Evolutionary conservation across 2,329 filamentous ascomycete genomes (phyloP).

Genomic region (Calonectria hawksworthii): DNA sequence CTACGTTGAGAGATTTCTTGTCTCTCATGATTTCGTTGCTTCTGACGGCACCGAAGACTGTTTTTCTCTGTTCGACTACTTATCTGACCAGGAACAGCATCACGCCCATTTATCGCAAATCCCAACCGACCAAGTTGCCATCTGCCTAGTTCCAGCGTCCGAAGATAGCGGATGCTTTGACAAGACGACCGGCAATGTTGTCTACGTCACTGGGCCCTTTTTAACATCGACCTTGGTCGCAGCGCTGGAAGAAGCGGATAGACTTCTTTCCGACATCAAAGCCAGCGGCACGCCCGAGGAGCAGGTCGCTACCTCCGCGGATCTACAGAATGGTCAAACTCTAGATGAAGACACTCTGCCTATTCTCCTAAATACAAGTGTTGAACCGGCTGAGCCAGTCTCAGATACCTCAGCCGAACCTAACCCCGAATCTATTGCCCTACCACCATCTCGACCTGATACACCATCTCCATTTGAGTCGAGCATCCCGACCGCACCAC

Average conservation of each 20-base stretch:
- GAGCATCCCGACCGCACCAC: background rate
- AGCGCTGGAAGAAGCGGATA: constrained; percentile 33
- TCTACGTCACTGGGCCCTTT: constrained; percentile 35
- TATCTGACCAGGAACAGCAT: constrained; percentile 14
- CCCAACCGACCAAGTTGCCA: constrained; percentile 16
- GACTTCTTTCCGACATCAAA: background rate
- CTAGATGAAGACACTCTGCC: background rate
- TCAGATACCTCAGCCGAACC: background rate
- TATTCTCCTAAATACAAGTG: background rate
- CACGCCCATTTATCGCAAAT: constrained; percentile 8
- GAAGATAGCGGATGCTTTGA: background rate
- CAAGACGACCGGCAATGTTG: constrained; percentile 12
- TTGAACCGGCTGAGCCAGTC: background rate
- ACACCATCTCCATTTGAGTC: background rate
- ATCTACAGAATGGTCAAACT: background rate
- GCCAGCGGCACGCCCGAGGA: fast-evolving
- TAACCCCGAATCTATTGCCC: background rate
- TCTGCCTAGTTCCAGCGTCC: constrained; percentile 34
- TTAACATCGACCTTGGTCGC: constrained; percentile 14
- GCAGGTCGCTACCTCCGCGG: background rate
- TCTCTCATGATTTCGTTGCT: constrained; percentile 5
- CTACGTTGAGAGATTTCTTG: constrained; percentile 23
- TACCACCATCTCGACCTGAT: background rate
- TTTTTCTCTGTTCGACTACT: constrained; percentile 34
- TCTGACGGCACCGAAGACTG: constrained; percentile 16